These are phyloP conservation scores for Hygrocybe punicea DNA, from an alignment of 768 basidiomycete species.

Conservation along the genomic window DNA sequence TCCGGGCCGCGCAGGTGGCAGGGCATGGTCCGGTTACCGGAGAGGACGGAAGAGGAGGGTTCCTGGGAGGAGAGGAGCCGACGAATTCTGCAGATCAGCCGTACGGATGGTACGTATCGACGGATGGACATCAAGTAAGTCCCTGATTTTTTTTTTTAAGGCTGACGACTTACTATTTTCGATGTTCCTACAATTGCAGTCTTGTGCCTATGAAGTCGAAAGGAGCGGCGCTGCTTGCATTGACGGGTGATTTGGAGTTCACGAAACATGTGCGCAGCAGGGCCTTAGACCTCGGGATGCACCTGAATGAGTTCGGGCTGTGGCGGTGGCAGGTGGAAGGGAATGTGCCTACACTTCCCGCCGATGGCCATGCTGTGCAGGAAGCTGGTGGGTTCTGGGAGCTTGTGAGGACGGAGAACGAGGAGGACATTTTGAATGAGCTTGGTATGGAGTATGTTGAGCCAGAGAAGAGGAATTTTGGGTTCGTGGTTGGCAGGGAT, in stretches of 20 bases:
- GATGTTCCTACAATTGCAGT: too few relatives aligned
- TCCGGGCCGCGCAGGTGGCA: not conserved
- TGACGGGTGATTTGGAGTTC: conserved; percentile 58
- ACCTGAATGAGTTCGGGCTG: conserved; percentile 60
- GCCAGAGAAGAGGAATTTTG: conserved; percentile 40
- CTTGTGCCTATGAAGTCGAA: conserved; percentile 47
- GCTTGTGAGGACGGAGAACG: conserved; percentile 41
- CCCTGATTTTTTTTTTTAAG: conserved; percentile 9
- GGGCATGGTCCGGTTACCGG: conserved; percentile 10
- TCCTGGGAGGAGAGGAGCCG: conserved; percentile 21
- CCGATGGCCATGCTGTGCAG: conserved; percentile 3
- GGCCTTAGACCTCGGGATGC: conserved; percentile 45
- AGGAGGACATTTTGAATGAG: conserved; percentile 44
- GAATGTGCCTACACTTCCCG: conserved; percentile 1
- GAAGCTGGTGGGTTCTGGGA: conserved; percentile 43
- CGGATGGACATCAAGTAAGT: conserved; percentile 39
- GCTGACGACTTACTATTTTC: not conserved
- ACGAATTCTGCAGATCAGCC: conserved; percentile 27
- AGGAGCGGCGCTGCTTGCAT: conserved; percentile 49
- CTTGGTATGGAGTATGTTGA: conserved; percentile 43
- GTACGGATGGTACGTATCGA: conserved; percentile 38
- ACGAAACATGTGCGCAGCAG: conserved; percentile 37
- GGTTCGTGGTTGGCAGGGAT: conserved; percentile 10
- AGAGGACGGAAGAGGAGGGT: conserved; percentile 8
- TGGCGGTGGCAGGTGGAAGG: conserved; percentile 50